phyloP scores from a whole-genome alignment of 2,329 filamentous ascomycete species.

The Ceratocystis albifundus region DNA sequence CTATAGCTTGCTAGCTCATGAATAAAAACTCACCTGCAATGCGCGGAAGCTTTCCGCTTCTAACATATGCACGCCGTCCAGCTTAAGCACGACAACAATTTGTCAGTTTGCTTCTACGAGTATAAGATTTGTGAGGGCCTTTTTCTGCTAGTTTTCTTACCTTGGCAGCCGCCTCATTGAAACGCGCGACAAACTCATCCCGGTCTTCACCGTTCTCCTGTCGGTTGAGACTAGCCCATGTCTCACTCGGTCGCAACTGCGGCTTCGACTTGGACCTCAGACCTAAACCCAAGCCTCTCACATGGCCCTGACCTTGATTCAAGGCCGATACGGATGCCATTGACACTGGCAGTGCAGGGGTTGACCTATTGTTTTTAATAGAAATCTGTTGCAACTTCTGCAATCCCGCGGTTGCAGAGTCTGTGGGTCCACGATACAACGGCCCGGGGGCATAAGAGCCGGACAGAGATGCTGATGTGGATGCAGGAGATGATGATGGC shows the following conservation, averaged over 20 bases:
- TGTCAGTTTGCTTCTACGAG: not conserved
- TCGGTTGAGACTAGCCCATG: conserved; percentile 20
- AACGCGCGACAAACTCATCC: conserved; percentile 42
- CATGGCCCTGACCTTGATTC: not conserved
- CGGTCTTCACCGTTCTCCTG: conserved; percentile 40
- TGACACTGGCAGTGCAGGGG: conserved; percentile 19
- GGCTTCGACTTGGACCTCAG: conserved; percentile 18
- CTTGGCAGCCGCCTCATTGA: conserved; percentile 49
- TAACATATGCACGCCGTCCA: conserved; percentile 44
- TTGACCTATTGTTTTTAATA: conserved; percentile 17
- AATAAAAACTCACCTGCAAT: conserved; percentile 29
- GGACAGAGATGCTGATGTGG: conserved; percentile 2
- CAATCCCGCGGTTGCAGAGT: not conserved
- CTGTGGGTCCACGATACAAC: not conserved
- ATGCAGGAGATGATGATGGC: conserved; percentile 14
- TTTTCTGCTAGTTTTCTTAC: conserved; percentile 29
- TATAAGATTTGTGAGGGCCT: not conserved
- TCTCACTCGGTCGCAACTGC: conserved; percentile 21
- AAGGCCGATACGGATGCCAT: conserved; percentile 8
- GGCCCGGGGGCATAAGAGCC: not conserved
- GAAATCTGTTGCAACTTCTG: conserved; percentile 5
- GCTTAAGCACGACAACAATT: not conserved
- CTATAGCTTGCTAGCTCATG: not conserved
- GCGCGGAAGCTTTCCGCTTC: conserved; percentile 31
- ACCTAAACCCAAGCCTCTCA: conserved; percentile 12